Evolutionary conservation across 2,329 filamentous ascomycete species (phyloP).

Genomic region (Fusarium sambucinum): DNA sequence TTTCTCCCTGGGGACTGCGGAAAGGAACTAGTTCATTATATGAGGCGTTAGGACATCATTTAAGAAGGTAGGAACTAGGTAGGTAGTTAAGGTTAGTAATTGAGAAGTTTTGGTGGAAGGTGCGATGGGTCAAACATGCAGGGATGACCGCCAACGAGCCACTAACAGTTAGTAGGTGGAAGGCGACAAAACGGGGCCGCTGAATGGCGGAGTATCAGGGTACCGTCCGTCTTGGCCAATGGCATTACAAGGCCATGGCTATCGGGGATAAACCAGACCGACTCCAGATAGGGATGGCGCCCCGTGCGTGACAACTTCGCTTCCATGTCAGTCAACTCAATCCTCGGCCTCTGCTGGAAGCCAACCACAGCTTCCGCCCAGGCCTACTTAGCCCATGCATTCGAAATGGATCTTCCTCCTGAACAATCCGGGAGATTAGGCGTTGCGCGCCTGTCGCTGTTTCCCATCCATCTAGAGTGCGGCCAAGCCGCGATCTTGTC

Average conservation of each 20-base stretch:
- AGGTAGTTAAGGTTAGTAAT: not conserved
- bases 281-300: constrained; percentile 23
- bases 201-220: constrained; percentile 32
- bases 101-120: constrained; percentile 13
- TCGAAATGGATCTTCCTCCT: constrained; percentile 43
- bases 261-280: constrained; percentile 1
- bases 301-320: constrained; percentile 44
- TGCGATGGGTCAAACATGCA: constrained; percentile 8
- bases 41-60: not conserved
- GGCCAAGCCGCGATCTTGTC: constrained; percentile 2
- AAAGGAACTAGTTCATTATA: not conserved
- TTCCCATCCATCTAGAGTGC: not conserved
- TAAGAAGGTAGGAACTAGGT: too few relatives aligned
- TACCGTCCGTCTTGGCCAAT: constrained; percentile 20
- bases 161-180: constrained; percentile 25
- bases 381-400: constrained; percentile 2
- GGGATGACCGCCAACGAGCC: constrained; percentile 1
- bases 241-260: constrained; percentile 2
- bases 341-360: constrained; percentile 22
- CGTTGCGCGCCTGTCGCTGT: constrained; percentile 21
- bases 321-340: constrained; percentile 37
- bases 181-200: constrained; percentile 24
- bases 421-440: constrained; percentile 23
- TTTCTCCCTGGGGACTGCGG: not conserved
- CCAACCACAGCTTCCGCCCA: constrained; percentile 23